A percentile compares a stretch with the other conserved stretches of the same genome.
Evolutionary conservation across 2,329 filamentous ascomycete species (phyloP).

Genomic region (Magnaporthiopsis poae): DNA sequence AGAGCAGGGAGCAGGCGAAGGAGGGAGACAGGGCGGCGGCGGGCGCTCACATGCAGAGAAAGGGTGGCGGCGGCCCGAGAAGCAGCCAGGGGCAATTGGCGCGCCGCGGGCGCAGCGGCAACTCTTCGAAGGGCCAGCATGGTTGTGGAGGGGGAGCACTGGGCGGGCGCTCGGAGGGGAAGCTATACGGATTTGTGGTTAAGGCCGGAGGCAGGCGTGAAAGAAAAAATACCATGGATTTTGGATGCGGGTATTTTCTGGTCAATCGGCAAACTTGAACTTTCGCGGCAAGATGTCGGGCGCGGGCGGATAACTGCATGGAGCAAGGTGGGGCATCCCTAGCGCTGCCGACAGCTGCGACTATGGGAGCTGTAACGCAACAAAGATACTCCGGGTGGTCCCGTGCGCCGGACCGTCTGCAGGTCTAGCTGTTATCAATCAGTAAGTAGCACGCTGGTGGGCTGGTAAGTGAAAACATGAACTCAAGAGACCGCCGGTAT

Average conservation of each 20-base stretch:
- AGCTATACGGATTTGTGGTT: not conserved
- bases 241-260: not conserved
- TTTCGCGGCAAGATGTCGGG: not conserved
- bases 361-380: not conserved
- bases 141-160: conserved; percentile 30
- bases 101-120: conserved; percentile 57
- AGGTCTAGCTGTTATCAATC: not conserved
- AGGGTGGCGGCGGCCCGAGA: conserved; percentile 43
- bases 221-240: not conserved
- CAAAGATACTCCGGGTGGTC: not conserved
- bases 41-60: conserved; percentile 45
- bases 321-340: not conserved
- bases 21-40: not conserved
- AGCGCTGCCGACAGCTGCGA: not conserved
- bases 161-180: conserved; percentile 6
- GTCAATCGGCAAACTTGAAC: not conserved
- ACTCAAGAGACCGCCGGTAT: too few relatives aligned
- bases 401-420: not conserved
- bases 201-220: too few relatives aligned
- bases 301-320: not conserved
- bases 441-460: not conserved
- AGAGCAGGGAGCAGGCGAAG: conserved; percentile 4
- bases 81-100: conserved; percentile 67
- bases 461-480: too few relatives aligned
- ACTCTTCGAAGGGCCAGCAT: conserved; percentile 80